phyloP scores from a whole-genome alignment of 1,284 basidiomycete genomes.

The Cutaneotrichosporon arboriforme region DNA sequence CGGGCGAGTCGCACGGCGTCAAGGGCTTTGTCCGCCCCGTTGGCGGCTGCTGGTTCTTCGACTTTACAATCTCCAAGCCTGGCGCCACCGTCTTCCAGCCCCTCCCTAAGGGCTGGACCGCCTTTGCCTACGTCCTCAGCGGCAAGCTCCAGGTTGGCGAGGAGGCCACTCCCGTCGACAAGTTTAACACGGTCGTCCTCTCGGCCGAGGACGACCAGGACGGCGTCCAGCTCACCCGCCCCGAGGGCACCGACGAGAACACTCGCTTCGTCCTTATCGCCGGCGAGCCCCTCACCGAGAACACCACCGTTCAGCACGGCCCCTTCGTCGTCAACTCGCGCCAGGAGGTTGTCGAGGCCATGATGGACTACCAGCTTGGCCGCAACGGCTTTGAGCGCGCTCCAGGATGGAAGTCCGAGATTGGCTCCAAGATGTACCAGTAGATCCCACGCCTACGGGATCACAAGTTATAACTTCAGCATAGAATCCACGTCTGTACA shows the following conservation, averaged over 20 bases:
- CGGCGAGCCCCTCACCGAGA: slow-evolving; percentile 78
- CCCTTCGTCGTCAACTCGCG: slow-evolving; percentile 68
- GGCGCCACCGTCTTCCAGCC: slow-evolving; percentile 72
- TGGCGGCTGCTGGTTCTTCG: slow-evolving; percentile 91
- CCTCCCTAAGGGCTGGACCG: slow-evolving; percentile 76
- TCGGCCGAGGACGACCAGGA: slow-evolving; percentile 37
- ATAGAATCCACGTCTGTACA: no score
- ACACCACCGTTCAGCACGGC: slow-evolving; percentile 64
- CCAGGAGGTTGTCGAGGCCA: slow-evolving; percentile 74
- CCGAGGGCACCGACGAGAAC: slow-evolving; percentile 54
- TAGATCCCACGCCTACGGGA: neutral
- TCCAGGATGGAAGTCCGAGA: slow-evolving; percentile 77
- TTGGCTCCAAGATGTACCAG: slow-evolving; percentile 50
- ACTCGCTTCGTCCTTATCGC: slow-evolving; percentile 74
- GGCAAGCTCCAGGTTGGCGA: slow-evolving; percentile 57
- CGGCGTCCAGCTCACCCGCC: slow-evolving; percentile 43
- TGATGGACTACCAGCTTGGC: slow-evolving; percentile 73
- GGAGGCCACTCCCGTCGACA: slow-evolving; percentile 53
- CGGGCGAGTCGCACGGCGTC: slow-evolving; percentile 77
- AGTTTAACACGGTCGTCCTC: slow-evolving; percentile 67
- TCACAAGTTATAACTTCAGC: no score
- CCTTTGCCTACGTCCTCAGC: slow-evolving; percentile 68
- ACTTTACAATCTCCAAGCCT: slow-evolving; percentile 64
- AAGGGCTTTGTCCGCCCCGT: slow-evolving; percentile 80
- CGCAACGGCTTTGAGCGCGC: slow-evolving; percentile 89